Conservation (phyloP, 2,329 filamentous ascomycete genomes). For the Pseudogymnoascus pannorum region DNA sequence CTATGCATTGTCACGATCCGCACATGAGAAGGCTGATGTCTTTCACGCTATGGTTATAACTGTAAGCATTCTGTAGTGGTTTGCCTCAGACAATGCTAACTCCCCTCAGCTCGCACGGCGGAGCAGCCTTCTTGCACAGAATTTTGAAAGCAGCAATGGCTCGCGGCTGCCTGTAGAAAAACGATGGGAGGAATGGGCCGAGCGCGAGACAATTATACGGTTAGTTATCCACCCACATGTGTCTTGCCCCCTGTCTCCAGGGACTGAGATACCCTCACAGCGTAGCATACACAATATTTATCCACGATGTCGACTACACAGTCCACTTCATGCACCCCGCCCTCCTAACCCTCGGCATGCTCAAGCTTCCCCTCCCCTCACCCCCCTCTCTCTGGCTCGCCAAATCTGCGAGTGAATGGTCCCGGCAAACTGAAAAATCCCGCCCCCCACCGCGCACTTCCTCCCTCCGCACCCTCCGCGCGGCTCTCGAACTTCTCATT, state of each 20-base stretch:
- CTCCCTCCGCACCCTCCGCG: constrained; percentile 16
- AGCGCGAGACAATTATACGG: constrained; percentile 21
- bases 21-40: constrained; percentile 22
- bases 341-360: constrained; percentile 19
- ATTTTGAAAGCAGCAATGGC: constrained; percentile 13
- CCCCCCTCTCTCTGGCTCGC: constrained; percentile 20
- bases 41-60: constrained; percentile 22
- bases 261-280: constrained; percentile 9
- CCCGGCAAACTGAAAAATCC: constrained; percentile 12
- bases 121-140: constrained; percentile 20
- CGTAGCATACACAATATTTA: constrained; percentile 21
- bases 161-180: constrained; percentile 17
- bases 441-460: neutral
- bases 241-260: neutral
- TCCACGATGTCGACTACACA: constrained; percentile 20
- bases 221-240: neutral
- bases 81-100: neutral
- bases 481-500: constrained; percentile 19
- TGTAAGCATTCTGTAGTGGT: constrained; percentile 12
- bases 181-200: constrained; percentile 21
- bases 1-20: constrained; percentile 18
- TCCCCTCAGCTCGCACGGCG: constrained; percentile 14
- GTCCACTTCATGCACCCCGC: constrained; percentile 22
- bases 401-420: constrained; percentile 17
- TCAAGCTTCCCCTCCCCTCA: constrained; percentile 21